A percentile compares a stretch with the other conserved stretches of the same genome.
Evolutionary conservation across 257 asterid genomes (phyloP).

Genomic region (Primulina eburnea): DNA sequence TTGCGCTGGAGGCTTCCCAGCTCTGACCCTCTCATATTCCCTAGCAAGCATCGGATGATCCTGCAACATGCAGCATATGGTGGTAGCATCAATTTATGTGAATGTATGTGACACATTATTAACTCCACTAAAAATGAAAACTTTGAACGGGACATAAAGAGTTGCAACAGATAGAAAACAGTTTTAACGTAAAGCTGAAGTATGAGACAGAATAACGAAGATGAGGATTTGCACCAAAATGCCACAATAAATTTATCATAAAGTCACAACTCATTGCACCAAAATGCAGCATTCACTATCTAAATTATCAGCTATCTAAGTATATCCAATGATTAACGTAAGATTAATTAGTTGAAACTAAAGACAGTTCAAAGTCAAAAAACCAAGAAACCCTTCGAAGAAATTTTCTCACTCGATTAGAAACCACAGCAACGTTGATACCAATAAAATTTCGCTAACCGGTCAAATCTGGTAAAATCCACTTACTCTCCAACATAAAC

Average conservation of each 20-base stretch:
- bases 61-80: slow-evolving; percentile 35
- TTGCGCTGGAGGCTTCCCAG: slow-evolving; percentile 88
- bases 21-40: slow-evolving; percentile 92
- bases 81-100: neutral
- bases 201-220: neutral
- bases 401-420: neutral
- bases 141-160: neutral
- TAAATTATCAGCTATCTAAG: neutral
- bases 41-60: slow-evolving; percentile 96
- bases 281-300: neutral
- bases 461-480: neutral
- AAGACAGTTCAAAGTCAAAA: too few species aligned
- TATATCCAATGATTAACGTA: too few species aligned
- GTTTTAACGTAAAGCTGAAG: neutral
- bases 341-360: too few species aligned
- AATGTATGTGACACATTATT: neutral
- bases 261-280: neutral
- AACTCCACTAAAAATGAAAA: slow-evolving; percentile 9
- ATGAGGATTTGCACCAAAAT: neutral
- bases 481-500: neutral
- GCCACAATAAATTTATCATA: neutral
- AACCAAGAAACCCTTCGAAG: too few species aligned
- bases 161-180: neutral
- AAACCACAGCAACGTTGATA: neutral
- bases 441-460: neutral